Evolutionary conservation across 148 eudicot genomes (phyloP), one percentile per base, ranked within the genome.

Genomic region (Vaccinium myrtillus): DNA sequence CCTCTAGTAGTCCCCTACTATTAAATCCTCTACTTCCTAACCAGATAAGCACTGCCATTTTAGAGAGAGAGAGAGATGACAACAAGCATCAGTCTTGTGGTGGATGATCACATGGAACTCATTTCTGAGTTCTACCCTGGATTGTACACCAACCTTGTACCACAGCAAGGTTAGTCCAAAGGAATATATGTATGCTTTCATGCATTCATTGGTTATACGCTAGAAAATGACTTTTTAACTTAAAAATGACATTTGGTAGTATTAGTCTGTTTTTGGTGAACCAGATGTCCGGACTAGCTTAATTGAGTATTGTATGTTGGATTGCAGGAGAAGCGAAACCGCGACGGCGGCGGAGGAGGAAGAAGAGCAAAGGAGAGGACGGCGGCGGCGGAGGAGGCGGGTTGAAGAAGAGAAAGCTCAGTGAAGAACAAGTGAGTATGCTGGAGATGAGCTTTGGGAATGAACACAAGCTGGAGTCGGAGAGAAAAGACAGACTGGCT

Each of bases 401-500:
- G 12, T 1, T 63, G 16, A 69, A 69, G 90, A 95, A 95, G 83
- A 94, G 97, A 79, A 95, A 95, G 90, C 86, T 95, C 7, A 94
- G 90, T 77, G 88, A 91, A 0, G 91, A 94, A 39, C 98, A 94
- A 89, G 91, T 91, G 79, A 90, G 32, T 30, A 84, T 91, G 86
- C 82, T 96, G 1, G 99, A 96, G 85, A 32, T 77, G 46, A 91
- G 89, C 76, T 96, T 96, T 43, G 98, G 91, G 8, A 84, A 78
- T 78, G 99, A 95, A 39, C 99, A 96, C 27, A 96, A 96, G 50
- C 83, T 96, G 32, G 99, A 96, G 89, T 92, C 98, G 0, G 98
- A 94, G 81, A 88, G 97, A 48, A 96, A 96, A 78, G 99, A 95
- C 53, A 67, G 70, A 46, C 88, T 96, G 2, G 98, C 99, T 7